Conservation (phyloP, 1,284 basidiomycete genomes). For the Ceratobasidium sp. region DNA sequence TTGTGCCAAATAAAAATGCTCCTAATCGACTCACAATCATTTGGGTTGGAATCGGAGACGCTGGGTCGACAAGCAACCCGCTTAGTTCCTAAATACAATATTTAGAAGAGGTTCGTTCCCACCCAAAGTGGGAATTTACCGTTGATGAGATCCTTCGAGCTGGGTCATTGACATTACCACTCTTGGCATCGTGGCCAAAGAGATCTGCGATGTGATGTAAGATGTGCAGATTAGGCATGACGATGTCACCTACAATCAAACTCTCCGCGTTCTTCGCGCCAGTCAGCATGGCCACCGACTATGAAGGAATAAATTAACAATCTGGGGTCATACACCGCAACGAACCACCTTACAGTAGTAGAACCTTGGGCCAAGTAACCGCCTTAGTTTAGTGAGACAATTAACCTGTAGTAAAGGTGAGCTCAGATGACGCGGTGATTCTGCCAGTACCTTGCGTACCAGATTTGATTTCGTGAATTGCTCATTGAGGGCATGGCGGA, state of each 20-base stretch:
- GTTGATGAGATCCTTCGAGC: background rate
- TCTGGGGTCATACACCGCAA: no score
- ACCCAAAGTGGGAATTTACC: background rate
- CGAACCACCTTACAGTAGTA: no score
- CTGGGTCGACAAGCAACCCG: background rate
- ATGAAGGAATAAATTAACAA: no score
- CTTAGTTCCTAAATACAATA: background rate
- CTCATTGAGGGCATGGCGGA: background rate
- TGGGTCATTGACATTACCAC: background rate
- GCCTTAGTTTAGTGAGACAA: background rate
- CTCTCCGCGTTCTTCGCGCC: no score
- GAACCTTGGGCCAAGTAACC: no score
- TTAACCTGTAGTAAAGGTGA: background rate
- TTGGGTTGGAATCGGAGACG: background rate
- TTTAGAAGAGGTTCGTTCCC: background rate
- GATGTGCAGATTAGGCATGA: no score
- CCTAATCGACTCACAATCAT: background rate
- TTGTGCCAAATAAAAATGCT: background rate
- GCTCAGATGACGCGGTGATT: background rate
- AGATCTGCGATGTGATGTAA: no score
- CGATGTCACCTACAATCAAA: no score
- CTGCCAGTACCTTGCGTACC: background rate
- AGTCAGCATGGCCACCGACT: no score
- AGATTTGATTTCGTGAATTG: background rate
- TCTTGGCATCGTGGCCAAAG: no score